Evolutionary conservation across 306 rosid species (phyloP), one percentile per base, ranked within the genome.

Genomic region (Cucurbita argyrosperma): DNA sequence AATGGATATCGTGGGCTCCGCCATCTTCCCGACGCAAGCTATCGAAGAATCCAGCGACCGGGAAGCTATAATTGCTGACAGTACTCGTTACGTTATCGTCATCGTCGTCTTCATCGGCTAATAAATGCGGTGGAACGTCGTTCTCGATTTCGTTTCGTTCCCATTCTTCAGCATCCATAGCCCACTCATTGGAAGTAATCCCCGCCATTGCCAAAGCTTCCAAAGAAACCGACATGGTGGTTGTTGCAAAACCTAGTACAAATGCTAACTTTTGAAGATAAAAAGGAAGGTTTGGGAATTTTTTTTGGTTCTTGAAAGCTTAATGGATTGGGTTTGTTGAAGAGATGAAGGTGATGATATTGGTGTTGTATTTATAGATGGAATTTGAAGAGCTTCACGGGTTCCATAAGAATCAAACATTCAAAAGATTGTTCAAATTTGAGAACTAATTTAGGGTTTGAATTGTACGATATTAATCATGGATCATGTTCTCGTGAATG

Each of bases 151-250:
- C 68, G 7, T 43, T 40, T 42, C 37, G 18, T 64, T 10, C 71
- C 71, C 71, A 40, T 64, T 64, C 71, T n/a, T n/a, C 37, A 42
- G 71, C 71, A 12, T 64, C 37, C 71, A 40, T 18, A 42, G n/a
- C 52, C 71, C 51, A 42, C 51, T 64, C 71, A 18, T 64, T 40
- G 51, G 35, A 42, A 40, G 42, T 51, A n/a, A 64, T 18, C 71
- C 71, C 71, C 8, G 71, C 51, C 71, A 64, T 64, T 42, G 71
- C 71, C 52, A 64, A 64, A 64, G 71, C 71, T 42, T 64, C 71
- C 5, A 64, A 42, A 18, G 71, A 64, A 67, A 67, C 72, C 37
- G 72, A 67, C 72, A 46, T 67, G 18, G 51, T 67, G 18, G 15
- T 30, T 30, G 35, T 30, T 30, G 35, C 2, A 30, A 66, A 43